Percentiles rank a stretch among this genome's conserved stretches.
phyloP scores from a whole-genome alignment of 352 stramenopile species.

The Globisporangium mamillatum region DNA sequence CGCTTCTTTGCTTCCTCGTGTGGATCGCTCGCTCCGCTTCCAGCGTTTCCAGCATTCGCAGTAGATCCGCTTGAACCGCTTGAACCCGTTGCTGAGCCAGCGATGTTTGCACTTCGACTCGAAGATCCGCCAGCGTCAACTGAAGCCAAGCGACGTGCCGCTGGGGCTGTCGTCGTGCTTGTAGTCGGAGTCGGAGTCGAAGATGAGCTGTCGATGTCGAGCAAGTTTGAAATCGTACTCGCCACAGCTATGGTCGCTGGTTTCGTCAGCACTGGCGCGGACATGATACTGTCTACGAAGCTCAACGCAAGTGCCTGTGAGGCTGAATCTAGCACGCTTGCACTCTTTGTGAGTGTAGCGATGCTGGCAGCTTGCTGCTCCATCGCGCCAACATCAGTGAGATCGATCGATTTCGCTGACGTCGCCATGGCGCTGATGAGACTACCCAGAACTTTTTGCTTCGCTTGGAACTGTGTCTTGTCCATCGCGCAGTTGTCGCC shows the following conservation, averaged over 20 bases:
- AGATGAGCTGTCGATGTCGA: slow-evolving; percentile 32
- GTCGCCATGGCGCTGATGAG: slow-evolving; percentile 60
- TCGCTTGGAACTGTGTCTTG: slow-evolving; percentile 46
- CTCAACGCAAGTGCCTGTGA: slow-evolving; percentile 47
- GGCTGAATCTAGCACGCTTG: slow-evolving; percentile 44
- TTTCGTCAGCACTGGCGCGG: slow-evolving; percentile 45
- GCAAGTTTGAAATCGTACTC: slow-evolving; percentile 59
- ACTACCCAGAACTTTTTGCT: slow-evolving; percentile 45
- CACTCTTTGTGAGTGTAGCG: slow-evolving; percentile 63
- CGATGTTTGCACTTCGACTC: background rate
- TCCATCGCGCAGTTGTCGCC: slow-evolving; percentile 58
- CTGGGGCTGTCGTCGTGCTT: background rate
- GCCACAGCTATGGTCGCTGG: slow-evolving; percentile 46
- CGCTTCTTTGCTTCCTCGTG: slow-evolving; percentile 30
- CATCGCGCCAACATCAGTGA: slow-evolving; percentile 45
- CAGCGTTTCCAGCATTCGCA: slow-evolving; percentile 6
- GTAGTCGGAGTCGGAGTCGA: slow-evolving; percentile 6
- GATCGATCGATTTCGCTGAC: slow-evolving; percentile 43
- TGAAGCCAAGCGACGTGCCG: background rate
- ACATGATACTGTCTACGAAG: slow-evolving; percentile 56
- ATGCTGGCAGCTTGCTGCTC: slow-evolving; percentile 68
- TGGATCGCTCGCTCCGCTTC: slow-evolving; percentile 15
- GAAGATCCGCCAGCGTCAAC: background rate
- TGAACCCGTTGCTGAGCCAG: background rate
- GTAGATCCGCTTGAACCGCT: background rate